Conservation (phyloP, 352 stramenopile genomes). For the Phytophthora crassamura region DNA sequence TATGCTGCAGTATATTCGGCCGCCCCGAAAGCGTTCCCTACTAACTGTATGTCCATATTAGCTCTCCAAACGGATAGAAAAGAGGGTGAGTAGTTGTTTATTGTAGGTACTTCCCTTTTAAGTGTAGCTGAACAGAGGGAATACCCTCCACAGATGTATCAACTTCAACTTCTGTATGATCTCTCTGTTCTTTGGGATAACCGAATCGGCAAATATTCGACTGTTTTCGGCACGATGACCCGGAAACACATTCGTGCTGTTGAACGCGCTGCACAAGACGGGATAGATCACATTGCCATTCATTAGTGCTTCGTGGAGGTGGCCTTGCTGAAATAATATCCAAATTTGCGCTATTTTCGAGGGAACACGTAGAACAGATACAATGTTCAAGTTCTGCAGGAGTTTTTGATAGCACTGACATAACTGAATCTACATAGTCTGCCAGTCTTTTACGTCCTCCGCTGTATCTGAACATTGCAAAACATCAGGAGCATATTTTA, state of each 20-base stretch:
- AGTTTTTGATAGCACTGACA: slow-evolving; percentile 4
- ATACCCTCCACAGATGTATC: background rate
- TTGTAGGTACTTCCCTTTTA: slow-evolving; percentile 7
- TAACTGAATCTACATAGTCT: slow-evolving; percentile 2
- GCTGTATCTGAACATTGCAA: slow-evolving; percentile 5
- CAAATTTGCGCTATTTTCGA: background rate
- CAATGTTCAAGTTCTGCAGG: background rate
- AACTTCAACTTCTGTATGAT: background rate
- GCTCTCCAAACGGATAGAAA: slow-evolving; percentile 17
- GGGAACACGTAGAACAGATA: background rate
- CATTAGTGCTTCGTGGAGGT: background rate
- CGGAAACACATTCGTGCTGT: slow-evolving; percentile 12
- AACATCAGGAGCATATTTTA: slow-evolving; percentile 26
- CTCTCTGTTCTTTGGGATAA: slow-evolving; percentile 7
- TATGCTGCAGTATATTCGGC: too few species aligned
- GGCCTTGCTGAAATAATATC: background rate
- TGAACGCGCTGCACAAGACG: slow-evolving; percentile 19
- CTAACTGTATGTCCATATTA: slow-evolving; percentile 38
- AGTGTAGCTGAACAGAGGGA: background rate
- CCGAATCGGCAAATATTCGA: slow-evolving; percentile 12
- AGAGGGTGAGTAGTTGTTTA: slow-evolving; percentile 18
- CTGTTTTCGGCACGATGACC: slow-evolving; percentile 6
- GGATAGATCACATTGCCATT: slow-evolving; percentile 19
- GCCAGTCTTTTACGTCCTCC: background rate
- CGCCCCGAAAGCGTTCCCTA: too few species aligned